Conservation (phyloP, 2,329 filamentous ascomycete species). For the Fusarium nelsonii region DNA sequence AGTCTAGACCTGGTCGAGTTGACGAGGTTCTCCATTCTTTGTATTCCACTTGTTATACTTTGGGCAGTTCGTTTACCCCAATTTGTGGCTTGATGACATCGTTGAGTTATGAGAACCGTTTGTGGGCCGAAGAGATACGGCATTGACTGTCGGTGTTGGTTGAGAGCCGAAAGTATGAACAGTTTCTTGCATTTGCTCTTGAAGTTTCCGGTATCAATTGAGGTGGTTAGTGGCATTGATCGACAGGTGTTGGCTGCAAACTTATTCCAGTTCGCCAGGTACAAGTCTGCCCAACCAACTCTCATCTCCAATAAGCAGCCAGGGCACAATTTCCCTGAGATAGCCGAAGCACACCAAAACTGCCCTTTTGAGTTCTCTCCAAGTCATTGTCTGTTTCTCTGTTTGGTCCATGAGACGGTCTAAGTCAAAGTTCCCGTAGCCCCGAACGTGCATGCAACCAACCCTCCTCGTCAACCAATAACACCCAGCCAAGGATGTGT, state of each 20-base stretch:
- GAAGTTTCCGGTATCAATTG: not conserved
- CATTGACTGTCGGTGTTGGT: not conserved
- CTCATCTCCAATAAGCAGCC: conserved; percentile 23
- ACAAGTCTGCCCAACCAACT: conserved; percentile 8
- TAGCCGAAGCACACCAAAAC: conserved; percentile 16
- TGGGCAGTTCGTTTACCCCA: conserved; percentile 15
- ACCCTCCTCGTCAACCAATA: conserved; percentile 24
- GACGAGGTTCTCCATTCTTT: conserved; percentile 19
- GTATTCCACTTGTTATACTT: conserved; percentile 31
- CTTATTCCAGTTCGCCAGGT: conserved; percentile 30
- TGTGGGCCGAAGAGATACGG: not conserved
- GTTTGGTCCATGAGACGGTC: conserved; percentile 4
- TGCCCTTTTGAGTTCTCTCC: conserved; percentile 10
- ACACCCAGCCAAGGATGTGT: conserved; percentile 14
- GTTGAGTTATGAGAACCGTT: not conserved
- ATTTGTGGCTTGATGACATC: conserved; percentile 25
- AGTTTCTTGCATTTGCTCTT: not conserved
- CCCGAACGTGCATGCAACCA: conserved; percentile 26
- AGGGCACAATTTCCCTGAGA: conserved; percentile 9
- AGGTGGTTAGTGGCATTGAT: not conserved
- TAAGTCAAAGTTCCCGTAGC: conserved; percentile 17
- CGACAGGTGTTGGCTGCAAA: conserved; percentile 24
- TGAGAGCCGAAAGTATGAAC: not conserved
- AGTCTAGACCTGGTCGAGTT: conserved; percentile 14
- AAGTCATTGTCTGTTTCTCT: conserved; percentile 10